Percentiles rank a stretch among this genome's conserved stretches.
These are phyloP conservation scores for Stachybotrys chlorohalonatus DNA, from an alignment of 2,329 filamentous ascomycete species.

Conservation along the genomic window DNA sequence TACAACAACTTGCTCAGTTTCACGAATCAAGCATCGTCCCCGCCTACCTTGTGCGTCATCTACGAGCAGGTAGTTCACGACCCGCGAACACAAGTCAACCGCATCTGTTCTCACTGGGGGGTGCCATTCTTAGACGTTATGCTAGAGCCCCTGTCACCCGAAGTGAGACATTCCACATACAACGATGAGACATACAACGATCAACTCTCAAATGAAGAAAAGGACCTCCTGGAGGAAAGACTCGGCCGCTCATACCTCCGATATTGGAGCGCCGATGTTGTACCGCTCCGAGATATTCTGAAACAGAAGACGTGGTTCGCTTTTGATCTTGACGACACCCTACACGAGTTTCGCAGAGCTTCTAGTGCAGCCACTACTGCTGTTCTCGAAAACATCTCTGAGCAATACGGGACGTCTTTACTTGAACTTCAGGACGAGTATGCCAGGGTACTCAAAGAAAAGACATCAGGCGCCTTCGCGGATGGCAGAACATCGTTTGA, in stretches of 20 bases:
- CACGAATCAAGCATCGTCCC: neutral
- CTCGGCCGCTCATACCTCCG: neutral
- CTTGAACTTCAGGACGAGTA: constrained; percentile 16
- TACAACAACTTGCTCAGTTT: neutral
- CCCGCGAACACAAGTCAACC: neutral
- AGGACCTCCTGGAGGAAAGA: neutral
- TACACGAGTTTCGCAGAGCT: constrained; percentile 35
- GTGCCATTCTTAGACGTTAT: neutral
- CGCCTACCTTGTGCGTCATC: neutral
- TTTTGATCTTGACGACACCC: constrained; percentile 39
- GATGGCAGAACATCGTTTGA: constrained; percentile 33
- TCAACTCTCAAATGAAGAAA: neutral
- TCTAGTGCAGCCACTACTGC: constrained; percentile 23
- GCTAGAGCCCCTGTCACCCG: neutral
- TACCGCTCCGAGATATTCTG: constrained; percentile 5
- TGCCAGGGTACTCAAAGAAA: constrained; percentile 18
- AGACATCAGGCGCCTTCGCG: constrained; percentile 29
- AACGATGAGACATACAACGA: neutral
- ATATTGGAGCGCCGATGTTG: neutral
- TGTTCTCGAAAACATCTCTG: constrained; percentile 21
- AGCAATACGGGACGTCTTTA: constrained; percentile 5
- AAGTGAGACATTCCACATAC: neutral
- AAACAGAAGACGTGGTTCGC: constrained; percentile 26
- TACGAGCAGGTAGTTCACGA: neutral
- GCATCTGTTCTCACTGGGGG: neutral